A percentile compares a stretch with the other conserved stretches of the same genome.
These are phyloP conservation scores for Gaultheria prostrata DNA, from an alignment of 148 eudicot species.

Conservation along the genomic window DNA sequence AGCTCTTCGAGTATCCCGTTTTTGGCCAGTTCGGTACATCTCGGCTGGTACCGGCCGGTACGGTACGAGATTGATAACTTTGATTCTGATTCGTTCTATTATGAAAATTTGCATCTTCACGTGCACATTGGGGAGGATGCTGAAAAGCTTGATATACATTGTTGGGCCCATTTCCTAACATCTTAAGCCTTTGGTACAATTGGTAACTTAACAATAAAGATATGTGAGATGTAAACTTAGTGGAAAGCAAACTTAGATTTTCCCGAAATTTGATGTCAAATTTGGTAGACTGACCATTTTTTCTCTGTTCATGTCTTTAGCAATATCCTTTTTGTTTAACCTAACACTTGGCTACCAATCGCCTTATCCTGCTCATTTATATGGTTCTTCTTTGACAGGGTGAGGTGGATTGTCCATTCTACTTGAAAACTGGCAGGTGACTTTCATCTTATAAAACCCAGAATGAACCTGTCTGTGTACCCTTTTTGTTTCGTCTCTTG, in stretches of 20 bases:
- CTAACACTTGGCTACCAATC: background rate
- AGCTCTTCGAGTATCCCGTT: no score
- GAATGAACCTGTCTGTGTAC: slow-evolving; percentile 5
- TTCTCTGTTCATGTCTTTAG: background rate
- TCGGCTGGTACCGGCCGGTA: no score
- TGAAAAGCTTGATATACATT: no score
- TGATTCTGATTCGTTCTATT: no score
- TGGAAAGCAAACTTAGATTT: background rate
- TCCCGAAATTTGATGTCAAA: background rate
- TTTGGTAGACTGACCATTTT: background rate
- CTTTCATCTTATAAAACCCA: background rate
- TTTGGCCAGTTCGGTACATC: no score
- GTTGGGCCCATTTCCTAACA: no score
- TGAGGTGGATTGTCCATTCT: slow-evolving; percentile 89
- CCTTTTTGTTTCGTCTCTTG: background rate
- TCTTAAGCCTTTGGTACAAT: no score
- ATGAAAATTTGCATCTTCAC: no score
- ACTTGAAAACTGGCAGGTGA: slow-evolving; percentile 94
- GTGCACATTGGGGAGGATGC: no score
- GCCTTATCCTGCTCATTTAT: slow-evolving; percentile 1
- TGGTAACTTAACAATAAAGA: background rate
- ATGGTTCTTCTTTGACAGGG: slow-evolving; percentile 54
- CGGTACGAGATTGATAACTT: no score
- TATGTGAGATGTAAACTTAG: background rate
- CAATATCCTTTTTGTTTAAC: background rate